phyloP scores from a whole-genome alignment of 2,329 filamentous ascomycete genomes.

The Knufia petricola region DNA sequence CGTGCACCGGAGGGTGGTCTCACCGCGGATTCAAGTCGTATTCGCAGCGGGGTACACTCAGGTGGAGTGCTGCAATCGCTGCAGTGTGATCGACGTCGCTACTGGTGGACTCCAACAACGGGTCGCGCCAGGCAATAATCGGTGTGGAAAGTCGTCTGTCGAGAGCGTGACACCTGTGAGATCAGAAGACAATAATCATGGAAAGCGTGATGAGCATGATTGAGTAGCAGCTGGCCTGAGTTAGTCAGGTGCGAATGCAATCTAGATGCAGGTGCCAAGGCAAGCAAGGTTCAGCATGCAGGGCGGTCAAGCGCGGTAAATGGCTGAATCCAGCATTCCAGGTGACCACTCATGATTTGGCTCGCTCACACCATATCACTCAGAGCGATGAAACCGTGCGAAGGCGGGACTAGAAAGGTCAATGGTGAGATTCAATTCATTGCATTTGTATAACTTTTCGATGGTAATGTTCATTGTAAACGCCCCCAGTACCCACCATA shows the following conservation, averaged over 20 bases:
- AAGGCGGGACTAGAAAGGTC: not conserved
- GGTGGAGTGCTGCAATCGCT: not conserved
- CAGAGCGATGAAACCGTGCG: too few species aligned
- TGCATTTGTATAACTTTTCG: slow-evolving; percentile 2
- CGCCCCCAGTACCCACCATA: slow-evolving; percentile 4
- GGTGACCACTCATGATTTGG: not conserved
- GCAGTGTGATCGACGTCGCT: not conserved
- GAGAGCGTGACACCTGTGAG: not conserved
- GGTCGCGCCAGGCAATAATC: not conserved
- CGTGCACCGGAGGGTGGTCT: not conserved
- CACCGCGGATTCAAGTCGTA: not conserved
- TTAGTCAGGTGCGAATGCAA: slow-evolving; percentile 1
- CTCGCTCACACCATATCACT: not conserved
- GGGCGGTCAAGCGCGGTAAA: slow-evolving; percentile 4
- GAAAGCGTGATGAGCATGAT: not conserved
- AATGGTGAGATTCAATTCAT: not conserved
- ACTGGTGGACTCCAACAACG: not conserved
- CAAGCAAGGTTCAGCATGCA: not conserved
- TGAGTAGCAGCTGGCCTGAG: not conserved
- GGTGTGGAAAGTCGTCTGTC: not conserved
- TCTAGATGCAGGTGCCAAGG: not conserved
- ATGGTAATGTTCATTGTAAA: not conserved
- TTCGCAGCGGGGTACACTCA: slow-evolving; percentile 1
- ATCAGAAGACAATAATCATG: not conserved
- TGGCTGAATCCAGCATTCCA: slow-evolving; percentile 2